A percentile compares a stretch with the other conserved stretches of the same genome.
phyloP scores from a whole-genome alignment of 768 basidiomycete species.

The Boletus vinaceobasis region DNA sequence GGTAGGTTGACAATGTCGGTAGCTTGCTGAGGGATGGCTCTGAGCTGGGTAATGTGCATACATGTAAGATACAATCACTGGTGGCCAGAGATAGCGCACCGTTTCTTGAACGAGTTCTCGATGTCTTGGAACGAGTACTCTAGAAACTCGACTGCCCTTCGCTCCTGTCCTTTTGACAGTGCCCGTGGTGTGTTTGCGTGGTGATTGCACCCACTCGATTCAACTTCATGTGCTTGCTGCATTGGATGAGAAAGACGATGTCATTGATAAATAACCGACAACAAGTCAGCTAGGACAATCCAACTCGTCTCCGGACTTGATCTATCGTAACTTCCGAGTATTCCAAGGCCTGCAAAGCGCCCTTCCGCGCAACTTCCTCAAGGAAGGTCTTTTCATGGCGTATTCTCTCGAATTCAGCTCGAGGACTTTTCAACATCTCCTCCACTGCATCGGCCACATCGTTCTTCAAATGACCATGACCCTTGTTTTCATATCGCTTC shows the following conservation, averaged over 20 bases:
- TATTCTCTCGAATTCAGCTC: slow-evolving; percentile 66
- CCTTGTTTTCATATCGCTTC: slow-evolving; percentile 47
- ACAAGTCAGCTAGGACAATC: slow-evolving; percentile 38
- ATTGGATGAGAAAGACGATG: neutral
- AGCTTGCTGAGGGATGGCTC: slow-evolving; percentile 44
- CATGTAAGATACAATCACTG: neutral
- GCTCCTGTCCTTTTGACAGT: slow-evolving; percentile 57
- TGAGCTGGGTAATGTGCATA: slow-evolving; percentile 13
- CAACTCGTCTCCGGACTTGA: slow-evolving; percentile 66
- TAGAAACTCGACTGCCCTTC: slow-evolving; percentile 58
- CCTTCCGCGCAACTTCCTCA: slow-evolving; percentile 55
- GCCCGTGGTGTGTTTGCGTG: slow-evolving; percentile 19
- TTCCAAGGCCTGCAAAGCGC: slow-evolving; percentile 59
- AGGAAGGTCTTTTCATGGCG: slow-evolving; percentile 59
- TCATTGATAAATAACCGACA: slow-evolving; percentile 17
- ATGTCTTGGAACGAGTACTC: slow-evolving; percentile 64
- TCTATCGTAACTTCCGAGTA: slow-evolving; percentile 61
- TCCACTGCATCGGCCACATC: slow-evolving; percentile 75
- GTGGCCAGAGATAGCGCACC: slow-evolving; percentile 43
- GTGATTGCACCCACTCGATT: neutral
- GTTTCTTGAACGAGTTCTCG: slow-evolving; percentile 70
- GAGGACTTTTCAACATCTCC: slow-evolving; percentile 58
- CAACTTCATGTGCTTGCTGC: neutral
- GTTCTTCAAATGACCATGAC: slow-evolving; percentile 67
- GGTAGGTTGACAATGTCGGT: slow-evolving; percentile 57